phyloP scores from a whole-genome alignment of 805 yeast genomes.

The Metschnikowia santaceciliae region DNA sequence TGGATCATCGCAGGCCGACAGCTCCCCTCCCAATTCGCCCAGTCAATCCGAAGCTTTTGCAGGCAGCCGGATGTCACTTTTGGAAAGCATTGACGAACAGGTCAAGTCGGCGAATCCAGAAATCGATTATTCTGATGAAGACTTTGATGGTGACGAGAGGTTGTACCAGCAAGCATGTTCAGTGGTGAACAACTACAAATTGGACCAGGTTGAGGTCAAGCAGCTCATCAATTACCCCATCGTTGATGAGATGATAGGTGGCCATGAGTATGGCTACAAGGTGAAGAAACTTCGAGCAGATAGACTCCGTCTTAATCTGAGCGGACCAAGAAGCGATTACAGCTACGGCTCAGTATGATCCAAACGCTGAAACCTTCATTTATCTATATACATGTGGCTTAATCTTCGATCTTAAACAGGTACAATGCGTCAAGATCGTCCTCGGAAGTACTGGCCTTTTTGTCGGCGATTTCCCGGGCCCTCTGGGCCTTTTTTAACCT shows the following conservation, averaged over 20 bases:
- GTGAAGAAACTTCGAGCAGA: slow-evolving; percentile 35
- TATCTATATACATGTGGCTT: slow-evolving; percentile 9
- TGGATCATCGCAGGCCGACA: slow-evolving; percentile 23
- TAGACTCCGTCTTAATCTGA: slow-evolving; percentile 12
- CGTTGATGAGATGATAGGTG: slow-evolving; percentile 37
- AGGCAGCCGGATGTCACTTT: background rate
- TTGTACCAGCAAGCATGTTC: slow-evolving; percentile 29
- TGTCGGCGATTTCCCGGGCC: slow-evolving; percentile 17
- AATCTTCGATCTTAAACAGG: slow-evolving; percentile 38
- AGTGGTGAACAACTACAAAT: slow-evolving; percentile 20
- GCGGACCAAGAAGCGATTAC: background rate
- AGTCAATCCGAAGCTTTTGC: background rate
- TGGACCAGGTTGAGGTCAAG: slow-evolving; percentile 32
- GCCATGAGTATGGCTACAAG: slow-evolving; percentile 41
- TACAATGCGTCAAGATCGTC: slow-evolving; percentile 40
- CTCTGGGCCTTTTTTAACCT: slow-evolving; percentile 17
- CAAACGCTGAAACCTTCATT: background rate
- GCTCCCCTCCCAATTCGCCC: slow-evolving; percentile 22
- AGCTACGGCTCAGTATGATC: slow-evolving; percentile 17
- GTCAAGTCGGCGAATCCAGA: slow-evolving; percentile 17
- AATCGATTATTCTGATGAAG: slow-evolving; percentile 30
- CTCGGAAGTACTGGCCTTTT: slow-evolving; percentile 14
- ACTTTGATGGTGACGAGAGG: slow-evolving; percentile 36
- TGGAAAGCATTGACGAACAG: slow-evolving; percentile 20
- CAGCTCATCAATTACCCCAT: slow-evolving; percentile 39